phyloP scores from a whole-genome alignment of 176 grass and related monocot species.

The Tillandsia leiboldiana region DNA sequence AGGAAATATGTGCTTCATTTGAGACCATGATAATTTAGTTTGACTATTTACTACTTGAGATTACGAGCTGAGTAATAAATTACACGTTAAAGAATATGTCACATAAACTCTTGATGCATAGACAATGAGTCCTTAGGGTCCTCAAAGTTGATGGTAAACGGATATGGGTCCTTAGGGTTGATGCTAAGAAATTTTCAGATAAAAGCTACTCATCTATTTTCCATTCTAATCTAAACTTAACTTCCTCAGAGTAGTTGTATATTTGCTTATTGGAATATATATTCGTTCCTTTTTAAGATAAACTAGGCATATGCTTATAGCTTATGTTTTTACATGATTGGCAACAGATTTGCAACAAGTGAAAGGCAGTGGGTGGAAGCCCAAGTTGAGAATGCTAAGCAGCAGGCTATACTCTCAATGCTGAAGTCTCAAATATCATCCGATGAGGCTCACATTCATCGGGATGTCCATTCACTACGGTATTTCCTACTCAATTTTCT shows the following conservation, averaged over 20 bases:
- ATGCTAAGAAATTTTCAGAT: no score
- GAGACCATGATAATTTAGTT: no score
- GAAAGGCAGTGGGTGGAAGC: conserved; percentile 99
- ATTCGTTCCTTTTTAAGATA: not conserved
- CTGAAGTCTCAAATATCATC: conserved; percentile 91
- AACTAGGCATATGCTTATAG: not conserved
- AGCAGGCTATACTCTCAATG: conserved; percentile 79
- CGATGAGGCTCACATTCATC: conserved; percentile 81
- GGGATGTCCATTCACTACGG: conserved; percentile 92
- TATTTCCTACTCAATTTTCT: conserved; percentile 21
- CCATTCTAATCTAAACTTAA: not conserved
- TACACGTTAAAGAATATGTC: no score
- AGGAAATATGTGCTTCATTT: no score
- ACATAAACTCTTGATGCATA: no score
- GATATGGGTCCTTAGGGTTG: no score
- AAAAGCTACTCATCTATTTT: not conserved
- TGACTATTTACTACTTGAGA: no score
- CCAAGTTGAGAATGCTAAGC: conserved; percentile 95
- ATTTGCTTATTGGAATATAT: not conserved
- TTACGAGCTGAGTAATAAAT: no score
- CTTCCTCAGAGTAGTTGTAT: not conserved
- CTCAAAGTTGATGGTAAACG: no score
- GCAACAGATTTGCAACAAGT: conserved; percentile 92
- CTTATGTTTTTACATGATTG: conserved; percentile 10
- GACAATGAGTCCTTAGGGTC: no score